phyloP scores from a whole-genome alignment of 2,329 filamentous ascomycete genomes.

The Aspergillus hortae region DNA sequence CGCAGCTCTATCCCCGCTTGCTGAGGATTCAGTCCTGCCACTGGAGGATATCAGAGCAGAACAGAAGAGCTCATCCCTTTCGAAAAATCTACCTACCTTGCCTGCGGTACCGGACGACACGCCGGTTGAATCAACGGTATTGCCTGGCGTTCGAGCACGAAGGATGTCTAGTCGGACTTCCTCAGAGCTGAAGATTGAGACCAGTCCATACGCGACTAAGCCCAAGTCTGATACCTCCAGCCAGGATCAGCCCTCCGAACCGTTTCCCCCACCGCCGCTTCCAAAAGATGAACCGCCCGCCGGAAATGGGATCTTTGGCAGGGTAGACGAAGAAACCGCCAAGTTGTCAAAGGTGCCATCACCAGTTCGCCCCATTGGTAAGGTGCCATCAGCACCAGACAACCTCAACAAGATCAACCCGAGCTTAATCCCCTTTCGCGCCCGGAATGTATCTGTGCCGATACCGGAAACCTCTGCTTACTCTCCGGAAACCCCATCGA shows the following conservation, averaged over 20 bases:
- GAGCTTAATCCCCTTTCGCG: slow-evolving; percentile 67
- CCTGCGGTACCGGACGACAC: slow-evolving; percentile 3
- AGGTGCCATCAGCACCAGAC: slow-evolving; percentile 39
- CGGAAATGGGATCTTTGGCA: no score
- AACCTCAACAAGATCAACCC: slow-evolving; percentile 65
- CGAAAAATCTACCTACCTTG: slow-evolving; percentile 38
- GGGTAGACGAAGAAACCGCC: slow-evolving; percentile 15
- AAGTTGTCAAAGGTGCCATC: slow-evolving; percentile 30
- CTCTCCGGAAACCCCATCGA: slow-evolving; percentile 72
- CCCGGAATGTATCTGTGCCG: slow-evolving; percentile 67
- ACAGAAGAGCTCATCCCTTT: slow-evolving; percentile 30
- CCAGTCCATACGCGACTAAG: slow-evolving; percentile 42
- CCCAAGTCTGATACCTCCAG: slow-evolving; percentile 21
- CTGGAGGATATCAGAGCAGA: slow-evolving; percentile 32
- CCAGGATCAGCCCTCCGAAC: slow-evolving; percentile 26
- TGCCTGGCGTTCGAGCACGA: slow-evolving; percentile 64
- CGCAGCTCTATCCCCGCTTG: slow-evolving; percentile 68
- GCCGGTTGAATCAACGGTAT: slow-evolving; percentile 1
- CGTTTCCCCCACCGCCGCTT: slow-evolving; percentile 22
- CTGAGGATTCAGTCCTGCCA: slow-evolving; percentile 54
- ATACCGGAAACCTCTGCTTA: slow-evolving; percentile 60
- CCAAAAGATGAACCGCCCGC: slow-evolving; percentile 28
- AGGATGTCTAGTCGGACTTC: slow-evolving; percentile 75
- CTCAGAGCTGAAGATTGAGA: slow-evolving; percentile 88
- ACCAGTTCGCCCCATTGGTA: slow-evolving; percentile 34